These are phyloP conservation scores for Exophiala sp. DNA, from an alignment of 2,329 filamentous ascomycete species.

Conservation along the genomic window DNA sequence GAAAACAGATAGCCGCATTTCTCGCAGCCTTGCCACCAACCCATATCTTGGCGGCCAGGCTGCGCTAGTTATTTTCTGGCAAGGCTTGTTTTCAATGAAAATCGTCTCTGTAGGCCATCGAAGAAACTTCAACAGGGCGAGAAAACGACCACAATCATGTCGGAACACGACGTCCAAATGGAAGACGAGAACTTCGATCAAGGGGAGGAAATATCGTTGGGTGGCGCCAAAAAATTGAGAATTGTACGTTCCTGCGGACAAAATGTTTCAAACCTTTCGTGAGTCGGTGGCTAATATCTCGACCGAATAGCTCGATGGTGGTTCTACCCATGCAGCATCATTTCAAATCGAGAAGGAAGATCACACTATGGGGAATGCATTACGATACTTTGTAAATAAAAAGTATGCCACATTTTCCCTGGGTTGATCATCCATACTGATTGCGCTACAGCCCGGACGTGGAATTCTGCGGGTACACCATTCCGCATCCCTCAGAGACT, in stretches of 20 bases:
- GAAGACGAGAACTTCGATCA: slow-evolving; percentile 12
- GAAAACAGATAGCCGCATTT: background rate
- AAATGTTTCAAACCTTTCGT: background rate
- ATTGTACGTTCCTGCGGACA: slow-evolving; percentile 17
- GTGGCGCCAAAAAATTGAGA: slow-evolving; percentile 23
- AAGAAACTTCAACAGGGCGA: background rate
- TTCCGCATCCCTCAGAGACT: slow-evolving; percentile 90
- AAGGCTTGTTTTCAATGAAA: background rate
- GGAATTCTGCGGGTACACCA: slow-evolving; percentile 97
- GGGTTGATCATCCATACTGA: background rate
- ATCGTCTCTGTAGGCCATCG: background rate
- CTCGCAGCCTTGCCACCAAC: background rate
- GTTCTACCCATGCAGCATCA: slow-evolving; percentile 79
- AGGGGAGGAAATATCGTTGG: slow-evolving; percentile 21
- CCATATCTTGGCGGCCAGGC: background rate
- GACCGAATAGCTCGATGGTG: slow-evolving; percentile 68
- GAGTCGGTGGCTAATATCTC: background rate
- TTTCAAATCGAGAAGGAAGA: slow-evolving; percentile 94
- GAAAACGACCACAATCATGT: slow-evolving; percentile 4
- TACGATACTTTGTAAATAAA: slow-evolving; percentile 97
- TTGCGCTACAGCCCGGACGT: slow-evolving; percentile 69
- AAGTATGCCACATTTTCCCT: slow-evolving; percentile 58
- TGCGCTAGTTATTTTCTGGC: background rate
- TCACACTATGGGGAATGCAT: slow-evolving; percentile 89
- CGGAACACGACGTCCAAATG: slow-evolving; percentile 4